Conservation (phyloP, 2,329 filamentous ascomycete genomes). For the Fusarium equiseti region DNA sequence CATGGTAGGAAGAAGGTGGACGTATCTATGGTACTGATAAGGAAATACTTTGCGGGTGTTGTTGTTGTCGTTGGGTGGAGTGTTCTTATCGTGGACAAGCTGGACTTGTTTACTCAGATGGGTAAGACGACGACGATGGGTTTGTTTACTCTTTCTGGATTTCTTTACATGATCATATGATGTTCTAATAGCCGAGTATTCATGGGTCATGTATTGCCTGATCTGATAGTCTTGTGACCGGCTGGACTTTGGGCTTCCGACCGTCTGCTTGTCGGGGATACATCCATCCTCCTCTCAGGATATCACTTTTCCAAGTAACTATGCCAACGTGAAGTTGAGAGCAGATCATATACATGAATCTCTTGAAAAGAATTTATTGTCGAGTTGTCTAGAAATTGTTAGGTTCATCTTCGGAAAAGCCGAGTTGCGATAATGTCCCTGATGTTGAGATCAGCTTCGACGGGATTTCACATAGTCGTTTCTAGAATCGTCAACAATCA, state of each 20-base stretch:
- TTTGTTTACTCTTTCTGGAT: neutral
- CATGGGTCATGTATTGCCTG: no score
- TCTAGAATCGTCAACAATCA: no score
- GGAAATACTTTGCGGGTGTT: slow-evolving; percentile 23
- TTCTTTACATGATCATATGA: neutral
- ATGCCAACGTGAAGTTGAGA: no score
- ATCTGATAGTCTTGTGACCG: neutral
- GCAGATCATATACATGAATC: no score
- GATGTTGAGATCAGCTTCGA: no score
- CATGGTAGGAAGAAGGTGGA: neutral
- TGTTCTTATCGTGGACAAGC: neutral
- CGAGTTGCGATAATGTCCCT: no score
- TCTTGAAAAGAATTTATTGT: no score
- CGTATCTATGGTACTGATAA: slow-evolving; percentile 6
- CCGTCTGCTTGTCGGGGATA: no score
- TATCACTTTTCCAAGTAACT: no score
- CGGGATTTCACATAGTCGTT: fast-evolving
- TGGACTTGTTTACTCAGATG: neutral
- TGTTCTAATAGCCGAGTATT: neutral
- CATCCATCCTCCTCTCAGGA: neutral
- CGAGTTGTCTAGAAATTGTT: no score
- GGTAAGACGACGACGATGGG: neutral
- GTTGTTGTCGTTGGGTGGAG: neutral
- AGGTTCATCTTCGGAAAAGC: no score
- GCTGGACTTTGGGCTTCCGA: no score